Conservation (phyloP, 805 yeast species). For the Candida berthetii region DNA sequence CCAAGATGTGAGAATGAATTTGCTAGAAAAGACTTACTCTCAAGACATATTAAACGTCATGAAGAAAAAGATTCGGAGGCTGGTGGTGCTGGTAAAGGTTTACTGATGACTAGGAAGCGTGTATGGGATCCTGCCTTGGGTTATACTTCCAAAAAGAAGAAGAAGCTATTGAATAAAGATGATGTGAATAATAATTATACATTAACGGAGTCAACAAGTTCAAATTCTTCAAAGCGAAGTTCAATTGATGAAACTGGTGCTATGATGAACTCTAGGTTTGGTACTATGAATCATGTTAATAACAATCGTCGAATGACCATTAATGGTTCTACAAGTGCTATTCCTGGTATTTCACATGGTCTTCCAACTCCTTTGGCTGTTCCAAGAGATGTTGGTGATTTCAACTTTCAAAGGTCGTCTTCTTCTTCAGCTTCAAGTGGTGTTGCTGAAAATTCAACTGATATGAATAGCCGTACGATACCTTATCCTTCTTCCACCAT, state of each 20-base stretch:
- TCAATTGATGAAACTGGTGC: too few relatives aligned
- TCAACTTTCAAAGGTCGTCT: not conserved
- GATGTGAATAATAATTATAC: not conserved
- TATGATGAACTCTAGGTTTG: too few relatives aligned
- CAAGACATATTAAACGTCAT: conserved; percentile 1
- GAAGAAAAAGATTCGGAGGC: not conserved
- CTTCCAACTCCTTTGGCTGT: too few relatives aligned
- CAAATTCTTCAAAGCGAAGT: not conserved
- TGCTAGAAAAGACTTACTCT: not conserved
- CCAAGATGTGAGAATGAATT: not conserved
- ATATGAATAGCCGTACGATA: not conserved
- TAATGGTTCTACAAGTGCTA: too few relatives aligned
- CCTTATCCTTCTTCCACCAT: not conserved
- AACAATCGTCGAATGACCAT: too few relatives aligned
- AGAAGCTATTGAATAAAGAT: not conserved
- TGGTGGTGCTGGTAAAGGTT: conserved; percentile 2
- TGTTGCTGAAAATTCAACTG: not conserved
- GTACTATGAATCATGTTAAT: too few relatives aligned
- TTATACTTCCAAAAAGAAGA: conserved; percentile 1
- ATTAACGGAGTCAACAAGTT: not conserved
- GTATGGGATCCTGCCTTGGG: conserved; percentile 1
- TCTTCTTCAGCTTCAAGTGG: not conserved
- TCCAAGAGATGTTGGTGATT: too few relatives aligned
- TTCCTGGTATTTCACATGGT: too few relatives aligned
- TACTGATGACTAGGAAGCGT: not conserved